Evolutionary conservation across 805 yeast species (phyloP), one percentile per base, ranked within the genome.

Genomic region (Cyberlindnera xylosilytica): DNA sequence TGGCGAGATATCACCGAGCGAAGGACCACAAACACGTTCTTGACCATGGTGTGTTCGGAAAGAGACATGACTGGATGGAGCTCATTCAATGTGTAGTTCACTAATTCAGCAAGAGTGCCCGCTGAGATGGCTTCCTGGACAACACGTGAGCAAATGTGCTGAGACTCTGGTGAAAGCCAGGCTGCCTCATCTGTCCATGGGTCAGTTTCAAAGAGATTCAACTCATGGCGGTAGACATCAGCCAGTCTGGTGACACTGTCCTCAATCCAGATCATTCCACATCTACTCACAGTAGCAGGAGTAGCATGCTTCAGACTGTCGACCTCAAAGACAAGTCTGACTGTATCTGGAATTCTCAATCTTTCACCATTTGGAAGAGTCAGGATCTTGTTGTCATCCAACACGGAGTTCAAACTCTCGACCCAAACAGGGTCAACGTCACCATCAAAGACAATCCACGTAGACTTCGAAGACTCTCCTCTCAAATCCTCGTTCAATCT

Each of bases 381-480:
- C 32, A 91, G 63, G 1, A 84, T 50, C 49, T 76, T 79, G 62
- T 89, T 91, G 51, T 91, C 98, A 63, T 91, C 98, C 15, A 91
- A 68, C 9, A 89, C 93, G 65, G 95, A 84, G 65, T 91, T 91
- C 50, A 91, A 66, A 42, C 84, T 83, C 54, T 91, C 98, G 1
- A 87, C 87, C 95, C 97, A 91, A 30, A 78, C 81, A 0, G 98
- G 97, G 57, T 91, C 97, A 27, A 91, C 76, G 53, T 88, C 96
- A 30, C 97, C 95, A 62, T 91, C 97, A 57, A 91, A 85, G 0
- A 90, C 73, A 45, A 91, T 73, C 93, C 96, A 89, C 13, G 80
- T 71, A 3, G 70, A 61, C 45, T 74, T 78, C 2, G 64, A 49
- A 8, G 58, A 51, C 47, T 84, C 90, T 1, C 87, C 88, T 34